A percentile compares a stretch with the other conserved stretches of the same genome.
Evolutionary conservation across 2,329 filamentous ascomycete species (phyloP).

Genomic region (Clonostachys rhizophaga): DNA sequence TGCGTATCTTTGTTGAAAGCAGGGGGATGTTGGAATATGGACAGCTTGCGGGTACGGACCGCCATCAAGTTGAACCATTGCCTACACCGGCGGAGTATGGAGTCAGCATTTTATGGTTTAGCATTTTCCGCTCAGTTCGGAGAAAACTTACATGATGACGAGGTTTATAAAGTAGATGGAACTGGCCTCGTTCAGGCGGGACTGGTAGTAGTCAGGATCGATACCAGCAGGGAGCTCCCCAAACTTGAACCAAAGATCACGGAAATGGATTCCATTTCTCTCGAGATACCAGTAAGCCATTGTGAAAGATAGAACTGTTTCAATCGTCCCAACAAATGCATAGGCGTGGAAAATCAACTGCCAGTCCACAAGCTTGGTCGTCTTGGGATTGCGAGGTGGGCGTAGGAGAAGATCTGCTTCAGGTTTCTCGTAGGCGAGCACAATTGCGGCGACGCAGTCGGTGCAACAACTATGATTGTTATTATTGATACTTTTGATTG

Average conservation of each 20-base stretch:
- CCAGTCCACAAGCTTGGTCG: conserved; percentile 69
- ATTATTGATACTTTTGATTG: background rate
- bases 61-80: conserved; percentile 75
- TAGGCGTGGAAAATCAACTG: conserved; percentile 71
- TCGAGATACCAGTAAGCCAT: conserved; percentile 66
- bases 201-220: conserved; percentile 46
- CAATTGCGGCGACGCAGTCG: conserved; percentile 68
- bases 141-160: conserved; percentile 56
- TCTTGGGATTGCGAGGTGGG: conserved; percentile 62
- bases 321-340: conserved; percentile 61
- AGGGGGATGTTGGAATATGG: conserved; percentile 70
- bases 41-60: conserved; percentile 59
- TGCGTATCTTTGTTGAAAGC: conserved; percentile 58
- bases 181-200: conserved; percentile 57
- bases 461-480: conserved; percentile 58
- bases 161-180: conserved; percentile 81
- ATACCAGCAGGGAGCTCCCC: conserved; percentile 42
- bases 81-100: too few species aligned
- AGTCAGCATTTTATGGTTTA: too few species aligned
- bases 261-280: conserved; percentile 62
- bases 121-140: too few species aligned
- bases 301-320: conserved; percentile 55
- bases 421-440: conserved; percentile 71
- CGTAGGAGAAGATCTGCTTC: conserved; percentile 71
- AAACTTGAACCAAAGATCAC: conserved; percentile 63